Base-by-base conservation (phyloP, 345 rosid genomes). In the Boechera retrofracta region DNA sequence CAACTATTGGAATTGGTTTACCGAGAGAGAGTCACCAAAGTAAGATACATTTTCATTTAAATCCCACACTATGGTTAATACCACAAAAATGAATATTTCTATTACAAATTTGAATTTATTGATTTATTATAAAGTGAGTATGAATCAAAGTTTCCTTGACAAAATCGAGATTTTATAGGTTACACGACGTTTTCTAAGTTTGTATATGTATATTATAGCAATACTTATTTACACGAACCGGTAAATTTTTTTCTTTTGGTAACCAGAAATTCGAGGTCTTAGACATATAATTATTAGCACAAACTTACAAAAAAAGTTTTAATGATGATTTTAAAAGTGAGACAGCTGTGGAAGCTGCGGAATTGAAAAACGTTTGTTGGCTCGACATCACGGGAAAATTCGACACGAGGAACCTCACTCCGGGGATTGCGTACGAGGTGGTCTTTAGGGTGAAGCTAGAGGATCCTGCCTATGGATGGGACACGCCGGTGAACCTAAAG, bases 401-500 rank as follows among this genome's bases (percentile, higher is more conserved):
- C 28, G 81, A 86, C 53, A 69, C 80, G 2, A 61, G 48, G 38
- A 83, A 82, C 38, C 93, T 93, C 29, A 79, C 92, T 32, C 92
- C 86, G 1, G 86, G 73, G 61, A 73, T 80, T 5, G 5, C 61
- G 2, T 89, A 91, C 59, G 87, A 85, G 69, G 87, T 80, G 16
- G 77, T 64, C 7, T 80, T 88, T n/a, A 75, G 80, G 55, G 72
- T 89, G 12, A 87, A 77, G 86, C 36, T 89, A 64, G 77, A 65
- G 44, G 89, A 89, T 9, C 53, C 66, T 0, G 80, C 85, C 16
- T 59, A 38, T 8, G 97, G 95, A 47, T 93, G 97, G 97, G 83
- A 72, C 0, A 31, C 10, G 26, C 83, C 93, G 0, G 81, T 91
- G 56, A 91, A 77, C 72, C 7, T 88, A 32, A 63, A 87, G 68